phyloP scores from a whole-genome alignment of 768 basidiomycete species.

The Tricholomella constricta region DNA sequence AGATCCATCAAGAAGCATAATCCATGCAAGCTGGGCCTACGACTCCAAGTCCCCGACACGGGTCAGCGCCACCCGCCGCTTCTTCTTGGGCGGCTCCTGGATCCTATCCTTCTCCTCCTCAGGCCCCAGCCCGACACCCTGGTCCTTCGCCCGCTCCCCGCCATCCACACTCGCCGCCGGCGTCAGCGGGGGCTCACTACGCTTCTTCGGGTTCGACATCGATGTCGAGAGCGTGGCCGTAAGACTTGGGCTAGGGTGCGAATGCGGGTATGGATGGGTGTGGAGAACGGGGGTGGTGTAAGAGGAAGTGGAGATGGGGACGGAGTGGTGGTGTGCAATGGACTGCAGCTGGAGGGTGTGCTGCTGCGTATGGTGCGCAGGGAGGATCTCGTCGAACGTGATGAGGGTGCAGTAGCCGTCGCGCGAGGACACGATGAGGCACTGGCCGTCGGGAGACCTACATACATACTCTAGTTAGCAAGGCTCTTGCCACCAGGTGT shows the following conservation, averaged over 20 bases:
- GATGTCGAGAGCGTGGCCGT: conserved; percentile 5
- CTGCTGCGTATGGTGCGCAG: conserved; percentile 87
- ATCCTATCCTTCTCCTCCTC: conserved; percentile 24
- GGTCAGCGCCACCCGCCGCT: conserved; percentile 77
- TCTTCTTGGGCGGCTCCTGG: conserved; percentile 80
- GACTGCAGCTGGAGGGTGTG: conserved; percentile 88
- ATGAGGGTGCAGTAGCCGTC: conserved; percentile 98
- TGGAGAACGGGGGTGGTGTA: conserved; percentile 37
- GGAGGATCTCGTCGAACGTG: conserved; percentile 92
- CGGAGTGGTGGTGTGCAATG: conserved; percentile 83
- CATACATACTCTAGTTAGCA: conserved; percentile 6
- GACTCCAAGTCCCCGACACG: conserved; percentile 59
- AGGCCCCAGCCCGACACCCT: conserved; percentile 12
- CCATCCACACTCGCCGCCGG: conserved; percentile 53
- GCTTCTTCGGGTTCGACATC: conserved; percentile 36
- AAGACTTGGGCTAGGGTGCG: conserved; percentile 31
- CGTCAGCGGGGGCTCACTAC: conserved; percentile 48
- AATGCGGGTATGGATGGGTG: conserved; percentile 33
- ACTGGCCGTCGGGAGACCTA: conserved; percentile 96
- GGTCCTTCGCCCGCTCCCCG: conserved; percentile 32
- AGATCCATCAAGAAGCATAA: not conserved
- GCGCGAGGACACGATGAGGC: conserved; percentile 85
- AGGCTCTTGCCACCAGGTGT: not conserved
- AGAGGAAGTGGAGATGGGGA: conserved; percentile 52
- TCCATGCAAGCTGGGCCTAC: conserved; percentile 10